Percentiles rank a stretch among this genome's conserved stretches.
Evolutionary conservation across 2,329 filamentous ascomycete species (phyloP).

Genomic region (Coniella lustricola): DNA sequence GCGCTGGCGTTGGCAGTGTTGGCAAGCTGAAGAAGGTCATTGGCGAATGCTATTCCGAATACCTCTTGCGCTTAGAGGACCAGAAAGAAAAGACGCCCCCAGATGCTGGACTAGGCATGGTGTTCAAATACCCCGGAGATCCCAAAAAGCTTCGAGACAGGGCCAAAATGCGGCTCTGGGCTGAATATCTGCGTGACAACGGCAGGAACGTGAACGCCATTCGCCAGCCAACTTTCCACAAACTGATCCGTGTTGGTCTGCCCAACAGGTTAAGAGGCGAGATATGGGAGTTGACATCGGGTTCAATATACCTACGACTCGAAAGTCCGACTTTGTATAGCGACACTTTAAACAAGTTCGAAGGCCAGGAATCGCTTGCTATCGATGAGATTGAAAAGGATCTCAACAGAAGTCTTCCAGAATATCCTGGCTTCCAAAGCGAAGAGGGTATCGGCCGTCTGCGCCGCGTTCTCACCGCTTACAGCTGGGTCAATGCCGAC

Average conservation of each 20-base stretch:
- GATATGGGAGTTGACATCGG: conserved; percentile 91
- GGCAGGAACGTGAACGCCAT: conserved; percentile 88
- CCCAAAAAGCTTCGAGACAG: conserved; percentile 87
- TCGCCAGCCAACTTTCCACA: conserved; percentile 94
- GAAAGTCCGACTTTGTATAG: conserved; percentile 77
- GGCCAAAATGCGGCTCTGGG: conserved; percentile 97
- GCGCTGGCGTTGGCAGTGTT: conserved; percentile 81
- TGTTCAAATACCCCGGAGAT: conserved; percentile 93
- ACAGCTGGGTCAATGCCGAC: conserved; percentile 93
- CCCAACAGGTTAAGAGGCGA: conserved; percentile 90
- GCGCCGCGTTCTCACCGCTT: conserved; percentile 85
- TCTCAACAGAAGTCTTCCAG: conserved; percentile 87
- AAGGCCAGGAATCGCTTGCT: conserved; percentile 81
- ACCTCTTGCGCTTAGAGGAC: conserved; percentile 58
- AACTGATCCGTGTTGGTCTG: conserved; percentile 89
- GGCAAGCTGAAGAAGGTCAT: conserved; percentile 76
- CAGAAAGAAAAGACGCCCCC: conserved; percentile 61
- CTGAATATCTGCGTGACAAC: conserved; percentile 92
- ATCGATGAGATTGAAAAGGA: conserved; percentile 99
- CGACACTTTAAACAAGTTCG: conserved; percentile 77
- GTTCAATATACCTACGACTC: conserved; percentile 80
- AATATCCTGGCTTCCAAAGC: conserved; percentile 95
- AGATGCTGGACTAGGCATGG: conserved; percentile 87
- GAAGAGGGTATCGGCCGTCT: conserved; percentile 89
- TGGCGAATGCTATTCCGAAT: conserved; percentile 85